Conservation (phyloP, 306 rosid genomes). For the Alnus glutinosa region DNA sequence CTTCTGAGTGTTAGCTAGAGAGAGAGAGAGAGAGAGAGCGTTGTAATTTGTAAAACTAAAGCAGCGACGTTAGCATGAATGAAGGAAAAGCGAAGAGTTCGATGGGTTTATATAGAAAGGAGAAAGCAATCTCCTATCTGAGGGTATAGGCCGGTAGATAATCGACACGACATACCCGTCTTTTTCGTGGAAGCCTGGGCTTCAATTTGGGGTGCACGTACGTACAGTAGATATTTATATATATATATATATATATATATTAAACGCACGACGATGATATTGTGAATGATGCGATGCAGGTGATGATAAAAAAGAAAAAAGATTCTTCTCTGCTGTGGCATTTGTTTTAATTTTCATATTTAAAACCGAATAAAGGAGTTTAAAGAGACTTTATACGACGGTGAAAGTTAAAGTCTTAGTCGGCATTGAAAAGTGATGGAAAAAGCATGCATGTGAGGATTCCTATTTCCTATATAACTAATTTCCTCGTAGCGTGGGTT, state of each 20-base stretch:
- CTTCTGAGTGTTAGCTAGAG: not conserved
- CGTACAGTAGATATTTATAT: too few species aligned
- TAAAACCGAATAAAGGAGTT: constrained; percentile 2
- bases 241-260: too few species aligned
- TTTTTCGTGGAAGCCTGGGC: not conserved
- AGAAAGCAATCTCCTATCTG: not conserved
- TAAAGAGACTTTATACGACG: constrained; percentile 7
- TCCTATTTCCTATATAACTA: too few species aligned
- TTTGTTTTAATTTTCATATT: not conserved
- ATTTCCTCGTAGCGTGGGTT: not conserved
- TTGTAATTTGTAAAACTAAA: not conserved
- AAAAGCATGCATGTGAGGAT: not conserved
- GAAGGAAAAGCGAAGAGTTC: constrained; percentile 31
- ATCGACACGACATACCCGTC: not conserved
- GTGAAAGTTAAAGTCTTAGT: constrained; percentile 22
- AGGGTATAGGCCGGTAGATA: not conserved
- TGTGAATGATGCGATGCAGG: constrained; percentile 3
- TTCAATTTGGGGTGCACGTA: not conserved
- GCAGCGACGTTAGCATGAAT: constrained; percentile 28
- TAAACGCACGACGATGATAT: too few species aligned
- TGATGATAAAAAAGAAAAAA: not conserved
- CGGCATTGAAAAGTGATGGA: not conserved
- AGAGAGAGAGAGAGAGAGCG: not conserved
- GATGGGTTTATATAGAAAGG: constrained; percentile 28
- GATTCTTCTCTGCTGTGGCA: not conserved